Base-by-base conservation (phyloP, 2,329 filamentous ascomycete species). In the Paraphoma sp. region DNA sequence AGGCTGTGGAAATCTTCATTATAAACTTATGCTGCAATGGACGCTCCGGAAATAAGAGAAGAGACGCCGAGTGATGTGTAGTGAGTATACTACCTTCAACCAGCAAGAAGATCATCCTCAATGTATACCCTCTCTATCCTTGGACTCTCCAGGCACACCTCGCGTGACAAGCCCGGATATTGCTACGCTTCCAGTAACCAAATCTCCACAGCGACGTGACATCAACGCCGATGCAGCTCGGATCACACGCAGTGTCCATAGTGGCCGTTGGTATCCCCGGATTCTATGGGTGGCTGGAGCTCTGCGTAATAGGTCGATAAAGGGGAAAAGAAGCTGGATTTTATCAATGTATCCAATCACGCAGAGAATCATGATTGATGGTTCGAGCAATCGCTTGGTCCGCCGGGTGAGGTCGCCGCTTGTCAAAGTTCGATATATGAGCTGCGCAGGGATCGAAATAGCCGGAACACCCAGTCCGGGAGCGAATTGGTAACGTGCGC, bases 371-470 rank as follows among this genome's bases (percentile, higher is more conserved):
- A 29, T 53, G 46, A 56, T 59, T 64, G n/a, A 38, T 29, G 41
- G n/a, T 16, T 47, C 54, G 59, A 51, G 47, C 44, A 40, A 50
- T 61, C 49, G 57, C 45, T 49, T 60, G 59, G 54, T 48, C 55
- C 57, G 59, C 45, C 64, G 65, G 67, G 38, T 54, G 54, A 66
- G 49, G 57, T 66, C 48, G 52, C 59, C 63, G 60, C 48, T 14
- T 58, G 51, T 40, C 53, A 54, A 44, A 40, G 49, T 47, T 16
- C 51, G 42, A 48, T 68, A 69, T 53, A 70, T 70, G 67, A 69
- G 57, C 28, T 45, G 43, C 47, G 55, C 66, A 70, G 62, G 67
- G 67, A 51, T 70, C 45, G 56, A 56, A 62, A 68, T 65, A 69
- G 55, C 68, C 65, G 66, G 62, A 64, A 48, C 40, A 33, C 45